A percentile compares a stretch with the other conserved stretches of the same genome.
Evolutionary conservation across 768 basidiomycete genomes (phyloP).

Genomic region (Agaricus blazei): DNA sequence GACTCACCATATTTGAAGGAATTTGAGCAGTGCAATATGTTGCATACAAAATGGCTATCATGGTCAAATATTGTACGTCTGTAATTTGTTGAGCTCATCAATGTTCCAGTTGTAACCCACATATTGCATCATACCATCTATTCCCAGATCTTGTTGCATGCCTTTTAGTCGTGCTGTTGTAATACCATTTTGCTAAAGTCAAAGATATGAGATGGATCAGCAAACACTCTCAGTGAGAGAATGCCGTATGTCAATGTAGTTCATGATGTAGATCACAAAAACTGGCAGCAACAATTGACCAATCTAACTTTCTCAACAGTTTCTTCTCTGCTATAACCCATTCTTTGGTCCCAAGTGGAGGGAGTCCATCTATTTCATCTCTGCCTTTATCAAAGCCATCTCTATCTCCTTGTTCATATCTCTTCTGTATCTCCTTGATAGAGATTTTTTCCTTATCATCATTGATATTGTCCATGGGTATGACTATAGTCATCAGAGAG

Average conservation of each 20-base stretch:
- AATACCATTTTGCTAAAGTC: conserved; percentile 34
- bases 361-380: not conserved
- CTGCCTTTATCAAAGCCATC: not conserved
- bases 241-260: conserved; percentile 52
- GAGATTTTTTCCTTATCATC: conserved; percentile 1
- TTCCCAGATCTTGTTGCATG: conserved; percentile 36
- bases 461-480: not conserved
- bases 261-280: conserved; percentile 53
- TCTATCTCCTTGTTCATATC: not conserved
- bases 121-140: conserved; percentile 26
- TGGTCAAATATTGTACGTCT: conserved; percentile 17
- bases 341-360: conserved; percentile 14
- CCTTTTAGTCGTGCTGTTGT: conserved; percentile 41
- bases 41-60: conserved; percentile 20
- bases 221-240: not conserved
- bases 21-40: conserved; percentile 58
- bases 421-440: not conserved
- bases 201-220: not conserved
- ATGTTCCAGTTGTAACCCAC: not conserved
- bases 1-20: conserved; percentile 55
- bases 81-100: not conserved
- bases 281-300: conserved; percentile 49
- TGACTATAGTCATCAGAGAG: not conserved
- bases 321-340: conserved; percentile 27
- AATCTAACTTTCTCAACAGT: conserved; percentile 50